phyloP scores from a whole-genome alignment of 371 early-diverging fungal genomes.

The Mortierella sp. region DNA sequence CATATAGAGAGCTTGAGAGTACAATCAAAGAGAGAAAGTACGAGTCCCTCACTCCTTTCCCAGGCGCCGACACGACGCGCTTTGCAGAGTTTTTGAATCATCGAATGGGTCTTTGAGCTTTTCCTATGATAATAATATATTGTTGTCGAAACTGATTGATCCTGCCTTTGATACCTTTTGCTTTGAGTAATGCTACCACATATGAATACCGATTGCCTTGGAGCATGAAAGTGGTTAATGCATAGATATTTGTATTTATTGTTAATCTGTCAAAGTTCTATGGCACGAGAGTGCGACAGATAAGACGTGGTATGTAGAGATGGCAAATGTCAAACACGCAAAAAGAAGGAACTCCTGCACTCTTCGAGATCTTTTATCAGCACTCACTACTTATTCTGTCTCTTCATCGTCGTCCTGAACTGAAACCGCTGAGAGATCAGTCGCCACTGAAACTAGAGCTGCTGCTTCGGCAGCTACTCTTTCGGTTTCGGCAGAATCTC shows the following conservation, averaged over 20 bases:
- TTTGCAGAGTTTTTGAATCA: conserved; percentile 36
- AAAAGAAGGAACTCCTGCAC: conserved; percentile 2
- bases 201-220: too few species aligned
- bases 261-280: conserved; percentile 1
- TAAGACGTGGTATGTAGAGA: not conserved
- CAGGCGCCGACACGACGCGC: conserved; percentile 33
- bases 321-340: not conserved
- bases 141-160: not conserved
- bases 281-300: conserved; percentile 4
- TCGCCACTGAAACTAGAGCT: conserved; percentile 42
- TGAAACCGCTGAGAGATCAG: conserved; percentile 48
- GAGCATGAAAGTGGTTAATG: not conserved
- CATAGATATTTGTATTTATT: not conserved
- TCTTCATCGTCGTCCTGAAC: conserved; percentile 44
- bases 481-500: conserved; percentile 30
- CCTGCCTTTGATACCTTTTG: too few species aligned
- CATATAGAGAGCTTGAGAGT: conserved; percentile 15
- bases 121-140: not conserved
- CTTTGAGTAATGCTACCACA: too few species aligned
- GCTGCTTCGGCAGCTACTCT: conserved; percentile 33
- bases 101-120: conserved; percentile 5
- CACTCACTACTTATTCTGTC: conserved; percentile 25
- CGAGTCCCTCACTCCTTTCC: conserved; percentile 29
- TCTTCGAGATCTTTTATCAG: conserved; percentile 31
- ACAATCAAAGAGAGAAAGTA: conserved; percentile 27